Conservation (phyloP, 495 filamentous ascomycete species). For the Stereocaulon alpinum region DNA sequence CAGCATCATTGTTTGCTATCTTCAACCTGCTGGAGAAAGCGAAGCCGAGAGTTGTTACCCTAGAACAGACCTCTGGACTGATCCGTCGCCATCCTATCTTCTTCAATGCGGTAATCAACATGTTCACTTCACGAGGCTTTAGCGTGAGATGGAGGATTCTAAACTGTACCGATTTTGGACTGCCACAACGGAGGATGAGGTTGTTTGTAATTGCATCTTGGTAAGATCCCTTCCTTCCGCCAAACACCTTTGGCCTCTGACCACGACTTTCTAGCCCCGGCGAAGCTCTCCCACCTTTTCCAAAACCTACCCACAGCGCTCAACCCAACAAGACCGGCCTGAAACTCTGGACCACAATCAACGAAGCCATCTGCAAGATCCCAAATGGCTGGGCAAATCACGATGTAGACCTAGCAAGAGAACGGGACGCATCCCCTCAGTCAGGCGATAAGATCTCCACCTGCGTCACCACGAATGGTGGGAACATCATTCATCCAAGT, state of each 20-base stretch:
- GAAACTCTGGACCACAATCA: slow-evolving; percentile 34
- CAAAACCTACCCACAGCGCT: slow-evolving; percentile 53
- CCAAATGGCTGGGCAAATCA: slow-evolving; percentile 34
- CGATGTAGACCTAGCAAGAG: slow-evolving; percentile 31
- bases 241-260: neutral
- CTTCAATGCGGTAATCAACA: slow-evolving; percentile 51
- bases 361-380: slow-evolving; percentile 38
- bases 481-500: slow-evolving; percentile 57
- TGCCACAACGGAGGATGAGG: slow-evolving; percentile 50
- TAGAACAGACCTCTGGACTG: slow-evolving; percentile 76
- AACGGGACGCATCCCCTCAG: slow-evolving; percentile 23
- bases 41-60: slow-evolving; percentile 62
- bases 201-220: slow-evolving; percentile 71
- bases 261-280: slow-evolving; percentile 48
- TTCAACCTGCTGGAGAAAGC: slow-evolving; percentile 45
- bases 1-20: slow-evolving; percentile 57
- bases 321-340: slow-evolving; percentile 25
- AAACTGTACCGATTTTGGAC: slow-evolving; percentile 47
- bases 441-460: slow-evolving; percentile 41
- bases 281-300: slow-evolving; percentile 60
- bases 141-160: slow-evolving; percentile 52
- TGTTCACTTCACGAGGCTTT: slow-evolving; percentile 57
- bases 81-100: slow-evolving; percentile 36
- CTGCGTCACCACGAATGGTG: slow-evolving; percentile 63
- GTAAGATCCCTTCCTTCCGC: slow-evolving; percentile 35